Evolutionary conservation across 176 grass and related monocot genomes (phyloP).

Genomic region (Carex parvula): DNA sequence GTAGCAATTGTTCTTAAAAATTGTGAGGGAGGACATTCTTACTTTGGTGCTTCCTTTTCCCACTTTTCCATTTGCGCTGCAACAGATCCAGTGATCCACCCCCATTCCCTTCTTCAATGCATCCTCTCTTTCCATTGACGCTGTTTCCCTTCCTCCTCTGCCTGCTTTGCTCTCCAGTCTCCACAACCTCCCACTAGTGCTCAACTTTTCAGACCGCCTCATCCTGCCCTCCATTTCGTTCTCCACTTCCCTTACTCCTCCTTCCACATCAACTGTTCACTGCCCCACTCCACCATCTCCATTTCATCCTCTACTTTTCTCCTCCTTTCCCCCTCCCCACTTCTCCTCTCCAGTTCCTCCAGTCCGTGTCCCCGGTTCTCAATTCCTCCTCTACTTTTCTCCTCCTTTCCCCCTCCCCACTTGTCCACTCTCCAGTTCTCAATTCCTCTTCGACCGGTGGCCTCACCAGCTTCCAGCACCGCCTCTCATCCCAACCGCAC

Average conservation of each 20-base stretch:
- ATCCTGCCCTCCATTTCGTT: background rate
- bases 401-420: too few relatives aligned
- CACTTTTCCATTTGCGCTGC: too few relatives aligned
- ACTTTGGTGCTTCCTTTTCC: too few relatives aligned
- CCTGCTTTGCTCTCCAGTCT: constrained; percentile 37
- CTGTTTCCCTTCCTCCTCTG: background rate
- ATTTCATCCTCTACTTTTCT: constrained; percentile 32
- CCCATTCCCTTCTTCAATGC: background rate
- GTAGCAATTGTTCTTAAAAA: too few relatives aligned
- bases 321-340: constrained; percentile 14
- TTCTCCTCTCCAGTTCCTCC: constrained; percentile 16
- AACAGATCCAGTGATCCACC: background rate
- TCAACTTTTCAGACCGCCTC: background rate
- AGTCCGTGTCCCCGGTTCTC: constrained; percentile 1
- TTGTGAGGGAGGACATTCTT: too few relatives aligned
- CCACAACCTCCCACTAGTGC: background rate
- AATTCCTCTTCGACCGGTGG: constrained; percentile 5
- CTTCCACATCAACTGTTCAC: constrained; percentile 36
- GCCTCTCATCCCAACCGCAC: constrained; percentile 19
- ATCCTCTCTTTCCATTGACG: background rate
- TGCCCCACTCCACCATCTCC: constrained; percentile 25
- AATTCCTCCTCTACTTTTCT: too few relatives aligned
- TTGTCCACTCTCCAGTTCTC: background rate
- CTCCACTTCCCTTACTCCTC: constrained; percentile 19
- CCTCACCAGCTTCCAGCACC: constrained; percentile 12